phyloP scores from a whole-genome alignment of 345 rosid species.

The Linum tenue region DNA sequence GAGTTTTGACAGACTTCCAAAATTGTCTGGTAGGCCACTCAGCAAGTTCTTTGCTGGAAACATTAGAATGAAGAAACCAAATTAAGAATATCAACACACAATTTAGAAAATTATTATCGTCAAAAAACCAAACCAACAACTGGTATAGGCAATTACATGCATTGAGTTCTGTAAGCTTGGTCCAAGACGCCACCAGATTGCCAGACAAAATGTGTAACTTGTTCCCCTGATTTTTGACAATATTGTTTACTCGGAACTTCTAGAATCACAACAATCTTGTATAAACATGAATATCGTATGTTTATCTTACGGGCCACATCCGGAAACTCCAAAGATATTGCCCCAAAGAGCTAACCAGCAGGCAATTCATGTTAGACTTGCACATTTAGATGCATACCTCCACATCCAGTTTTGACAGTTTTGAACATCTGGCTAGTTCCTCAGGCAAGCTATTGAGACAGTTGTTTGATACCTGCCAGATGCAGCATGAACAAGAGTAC shows the following conservation, averaged over 20 bases:
- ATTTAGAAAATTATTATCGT: background rate
- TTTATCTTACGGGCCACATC: background rate
- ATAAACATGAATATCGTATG: too few relatives aligned
- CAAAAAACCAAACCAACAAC: slow-evolving; percentile 7
- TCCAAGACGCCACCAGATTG: slow-evolving; percentile 58
- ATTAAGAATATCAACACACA: slow-evolving; percentile 8
- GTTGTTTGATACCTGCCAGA: slow-evolving; percentile 70
- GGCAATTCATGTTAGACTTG: background rate
- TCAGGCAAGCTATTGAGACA: slow-evolving; percentile 52
- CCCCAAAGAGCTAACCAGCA: background rate
- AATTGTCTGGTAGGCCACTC: slow-evolving; percentile 52
- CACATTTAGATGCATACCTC: slow-evolving; percentile 41
- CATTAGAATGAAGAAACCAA: background rate
- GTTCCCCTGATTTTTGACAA: slow-evolving; percentile 54
- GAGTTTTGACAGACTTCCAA: slow-evolving; percentile 70
- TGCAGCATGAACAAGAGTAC: slow-evolving; percentile 10
- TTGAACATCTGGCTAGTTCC: slow-evolving; percentile 58
- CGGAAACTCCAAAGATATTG: background rate
- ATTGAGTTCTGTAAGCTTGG: slow-evolving; percentile 68
- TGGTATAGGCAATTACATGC: slow-evolving; percentile 44
- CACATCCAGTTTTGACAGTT: slow-evolving; percentile 65
- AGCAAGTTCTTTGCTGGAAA: slow-evolving; percentile 71
- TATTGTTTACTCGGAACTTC: background rate
- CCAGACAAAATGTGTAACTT: slow-evolving; percentile 49
- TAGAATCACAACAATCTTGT: background rate